Evolutionary conservation across 805 yeast genomes (phyloP).

Genomic region (Candida suzukii): DNA sequence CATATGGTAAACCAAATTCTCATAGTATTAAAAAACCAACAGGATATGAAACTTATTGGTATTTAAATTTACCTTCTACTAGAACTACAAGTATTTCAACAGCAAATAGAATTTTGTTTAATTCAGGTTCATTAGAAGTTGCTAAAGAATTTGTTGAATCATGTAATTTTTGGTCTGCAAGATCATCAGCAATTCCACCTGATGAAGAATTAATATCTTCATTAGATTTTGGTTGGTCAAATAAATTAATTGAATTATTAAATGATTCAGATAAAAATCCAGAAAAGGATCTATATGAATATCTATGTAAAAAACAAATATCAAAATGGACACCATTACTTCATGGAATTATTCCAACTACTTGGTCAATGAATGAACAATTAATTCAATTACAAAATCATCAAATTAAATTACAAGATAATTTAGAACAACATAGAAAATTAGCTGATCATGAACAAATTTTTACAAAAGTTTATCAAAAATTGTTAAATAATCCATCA

Average conservation of each 20-base stretch:
- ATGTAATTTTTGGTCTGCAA: conserved; percentile 87
- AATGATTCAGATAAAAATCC: conserved; percentile 13
- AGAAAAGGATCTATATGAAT: conserved; percentile 9
- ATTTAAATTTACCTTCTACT: conserved; percentile 45
- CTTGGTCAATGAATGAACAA: conserved; percentile 29
- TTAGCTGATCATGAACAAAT: conserved; percentile 3
- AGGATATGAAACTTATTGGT: conserved; percentile 40
- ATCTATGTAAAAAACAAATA: conserved; percentile 26
- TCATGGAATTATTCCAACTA: conserved; percentile 20
- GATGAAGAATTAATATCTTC: conserved; percentile 69
- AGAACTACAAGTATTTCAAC: conserved; percentile 19
- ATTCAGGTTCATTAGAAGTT: conserved; percentile 57
- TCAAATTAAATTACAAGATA: conserved; percentile 29
- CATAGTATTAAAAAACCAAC: conserved; percentile 20
- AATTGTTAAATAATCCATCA: too few relatives aligned
- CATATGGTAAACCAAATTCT: conserved; percentile 13
- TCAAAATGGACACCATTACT: conserved; percentile 35
- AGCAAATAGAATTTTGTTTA: conserved; percentile 44
- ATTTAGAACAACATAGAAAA: conserved; percentile 36
- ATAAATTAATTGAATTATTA: conserved; percentile 6
- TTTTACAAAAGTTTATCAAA: not conserved
- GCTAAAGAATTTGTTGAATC: conserved; percentile 68
- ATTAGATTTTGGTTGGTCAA: conserved; percentile 78
- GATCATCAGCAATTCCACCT: conserved; percentile 74
- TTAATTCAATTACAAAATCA: conserved; percentile 31